Base-by-base conservation (phyloP, 2,329 filamentous ascomycete genomes). In the Talaromyces sp. region DNA sequence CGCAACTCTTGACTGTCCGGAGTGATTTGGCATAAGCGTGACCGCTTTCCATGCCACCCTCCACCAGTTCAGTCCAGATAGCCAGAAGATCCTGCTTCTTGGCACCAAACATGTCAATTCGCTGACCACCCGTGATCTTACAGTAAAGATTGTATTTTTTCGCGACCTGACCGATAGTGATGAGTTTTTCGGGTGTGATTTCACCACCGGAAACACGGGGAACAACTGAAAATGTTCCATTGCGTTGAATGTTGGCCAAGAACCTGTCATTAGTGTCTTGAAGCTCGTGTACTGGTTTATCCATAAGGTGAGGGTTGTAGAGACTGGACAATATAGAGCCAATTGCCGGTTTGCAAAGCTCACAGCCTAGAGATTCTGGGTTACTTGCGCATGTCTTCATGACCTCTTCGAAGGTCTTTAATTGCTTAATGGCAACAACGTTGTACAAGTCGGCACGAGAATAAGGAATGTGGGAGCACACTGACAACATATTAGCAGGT, bases 191-290 rank as follows among this genome's bases (percentile, higher is more conserved):
- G 0, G 92, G 88, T 0, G 91, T 95, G 71, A 96, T 95, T 75
- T 96, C 92, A 64, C 92, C 92, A 52, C 85, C 92, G 1, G 91
- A 83, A 0, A 96, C 86, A 50, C 92, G 87, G 2, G 92, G 92
- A 0, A 96, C 84, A 11, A 96, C 92, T 1, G 90, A 93, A 76
- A 92, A 96, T 0, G 92, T 96, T 44, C 92, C 92, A 75, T 96
- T 92, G 40, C 92, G 85, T 75, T 96, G 92, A 61, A 96, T 95
- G 73, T 96, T 96, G 58, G 87, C 92, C 57, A 96, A 79, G 75
- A 90, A 96, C 50, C 88, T 83, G 75, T 96, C 93, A 73, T 96
- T 96, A 5, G 92, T 96, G 64, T 96, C 92, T 75, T 96, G 92
- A 0, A 96, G 82, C 23, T 90, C 90, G 71, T 91, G 85, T 2